phyloP scores from a whole-genome alignment of 2,329 filamentous ascomycete genomes.

The Akanthomyces dipterigenus region DNA sequence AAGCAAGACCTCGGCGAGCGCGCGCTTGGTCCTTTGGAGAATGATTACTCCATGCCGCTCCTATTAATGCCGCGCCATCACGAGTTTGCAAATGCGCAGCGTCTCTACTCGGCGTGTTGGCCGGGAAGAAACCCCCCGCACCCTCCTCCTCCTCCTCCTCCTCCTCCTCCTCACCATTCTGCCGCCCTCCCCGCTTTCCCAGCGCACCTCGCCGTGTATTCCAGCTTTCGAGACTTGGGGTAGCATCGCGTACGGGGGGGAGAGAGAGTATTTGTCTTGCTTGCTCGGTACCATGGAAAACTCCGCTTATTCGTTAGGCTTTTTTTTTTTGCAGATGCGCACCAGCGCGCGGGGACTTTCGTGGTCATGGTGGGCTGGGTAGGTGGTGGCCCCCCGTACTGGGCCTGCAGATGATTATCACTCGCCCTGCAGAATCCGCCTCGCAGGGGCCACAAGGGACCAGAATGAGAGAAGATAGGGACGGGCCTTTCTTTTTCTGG shows the following conservation, averaged over 20 bases:
- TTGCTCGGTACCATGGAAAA: neutral
- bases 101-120: neutral
- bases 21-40: too few relatives aligned
- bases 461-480: neutral
- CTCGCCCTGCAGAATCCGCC: conserved; percentile 5
- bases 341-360: neutral
- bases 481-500: too few relatives aligned
- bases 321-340: neutral
- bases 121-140: neutral
- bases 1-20: too few relatives aligned
- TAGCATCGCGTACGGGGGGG: neutral
- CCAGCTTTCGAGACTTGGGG: neutral
- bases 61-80: neutral
- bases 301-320: neutral
- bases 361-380: neutral
- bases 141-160: neutral
- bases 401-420: conserved; percentile 8
- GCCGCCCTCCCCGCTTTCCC: neutral
- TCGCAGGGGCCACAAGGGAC: neutral
- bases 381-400: neutral
- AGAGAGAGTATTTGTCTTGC: neutral
- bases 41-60: too few relatives aligned
- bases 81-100: neutral
- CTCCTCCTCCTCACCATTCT: neutral
- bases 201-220: neutral